These are phyloP conservation scores for Phlebiopsis flavidoalba DNA, from an alignment of 768 basidiomycete species.

Conservation along the genomic window DNA sequence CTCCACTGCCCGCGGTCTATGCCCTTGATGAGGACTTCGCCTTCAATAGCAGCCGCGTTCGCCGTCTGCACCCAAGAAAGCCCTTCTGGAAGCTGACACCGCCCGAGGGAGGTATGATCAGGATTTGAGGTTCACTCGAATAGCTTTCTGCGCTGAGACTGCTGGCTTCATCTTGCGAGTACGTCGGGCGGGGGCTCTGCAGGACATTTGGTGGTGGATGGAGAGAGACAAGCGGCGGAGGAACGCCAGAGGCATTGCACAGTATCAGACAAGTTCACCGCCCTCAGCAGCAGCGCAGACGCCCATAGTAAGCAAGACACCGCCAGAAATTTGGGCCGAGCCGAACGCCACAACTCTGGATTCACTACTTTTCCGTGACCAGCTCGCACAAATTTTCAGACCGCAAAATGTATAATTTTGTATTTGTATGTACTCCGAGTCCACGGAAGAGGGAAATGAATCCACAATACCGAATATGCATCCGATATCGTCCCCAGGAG, in stretches of 20 bases:
- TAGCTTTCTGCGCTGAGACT: constrained; percentile 5
- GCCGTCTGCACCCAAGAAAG: constrained; percentile 73
- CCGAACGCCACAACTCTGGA: background rate
- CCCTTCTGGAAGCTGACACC: constrained; percentile 81
- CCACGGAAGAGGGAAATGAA: background rate
- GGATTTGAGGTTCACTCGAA: constrained; percentile 48
- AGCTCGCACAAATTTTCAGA: background rate
- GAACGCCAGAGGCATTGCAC: background rate
- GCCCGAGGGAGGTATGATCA: constrained; percentile 68
- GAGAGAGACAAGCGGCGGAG: background rate
- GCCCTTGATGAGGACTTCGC: constrained; percentile 83
- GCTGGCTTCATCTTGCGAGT: constrained; percentile 18
- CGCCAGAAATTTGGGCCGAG: background rate
- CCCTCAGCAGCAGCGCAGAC: background rate
- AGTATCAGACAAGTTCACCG: background rate
- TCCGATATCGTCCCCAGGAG: constrained; percentile 1
- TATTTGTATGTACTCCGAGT: background rate
- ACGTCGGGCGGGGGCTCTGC: constrained; percentile 23
- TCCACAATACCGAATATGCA: background rate
- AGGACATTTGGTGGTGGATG: constrained; percentile 14
- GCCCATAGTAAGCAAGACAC: background rate
- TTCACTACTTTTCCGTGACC: background rate
- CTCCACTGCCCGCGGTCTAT: constrained; percentile 50
- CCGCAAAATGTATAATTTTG: background rate
- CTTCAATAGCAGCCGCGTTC: constrained; percentile 82